These are phyloP conservation scores for Candida neerlandica DNA, from an alignment of 1,139 yeast genomes.

Conservation along the genomic window DNA sequence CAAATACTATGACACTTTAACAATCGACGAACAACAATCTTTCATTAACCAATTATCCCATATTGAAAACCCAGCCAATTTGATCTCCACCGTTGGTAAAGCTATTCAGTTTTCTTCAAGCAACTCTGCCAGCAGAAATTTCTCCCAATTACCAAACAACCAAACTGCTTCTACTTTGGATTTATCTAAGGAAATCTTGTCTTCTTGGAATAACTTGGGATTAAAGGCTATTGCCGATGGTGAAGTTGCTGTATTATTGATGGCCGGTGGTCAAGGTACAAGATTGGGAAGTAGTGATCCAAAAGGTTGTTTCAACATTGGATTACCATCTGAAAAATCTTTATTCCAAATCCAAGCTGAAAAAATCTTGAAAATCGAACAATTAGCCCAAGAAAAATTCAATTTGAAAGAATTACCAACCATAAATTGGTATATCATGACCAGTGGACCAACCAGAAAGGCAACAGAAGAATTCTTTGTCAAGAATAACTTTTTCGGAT, in stretches of 20 bases:
- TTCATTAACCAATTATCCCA: conserved; percentile 41
- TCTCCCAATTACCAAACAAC: conserved; percentile 52
- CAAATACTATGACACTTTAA: conserved; percentile 40
- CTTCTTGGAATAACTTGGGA: conserved; percentile 62
- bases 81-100: conserved; percentile 46
- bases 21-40: conserved; percentile 28
- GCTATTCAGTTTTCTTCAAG: conserved; percentile 48
- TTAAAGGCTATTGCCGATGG: conserved; percentile 65
- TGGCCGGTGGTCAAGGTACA: conserved; percentile 99
- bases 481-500: conserved; percentile 68
- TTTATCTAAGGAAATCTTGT: conserved; percentile 26
- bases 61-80: conserved; percentile 43
- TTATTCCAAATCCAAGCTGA: conserved; percentile 94
- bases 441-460: conserved; percentile 83
- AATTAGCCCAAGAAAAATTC: conserved; percentile 38
- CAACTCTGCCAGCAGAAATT: conserved; percentile 37
- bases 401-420: conserved; percentile 24
- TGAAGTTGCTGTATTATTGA: conserved; percentile 83
- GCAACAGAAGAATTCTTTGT: conserved; percentile 76
- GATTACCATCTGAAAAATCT: conserved; percentile 80
- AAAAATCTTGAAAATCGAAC: conserved; percentile 66
- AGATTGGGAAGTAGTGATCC: conserved; percentile 88
- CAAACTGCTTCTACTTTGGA: conserved; percentile 56
- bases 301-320: conserved; percentile 90
- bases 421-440: conserved; percentile 92